Base-by-base conservation (phyloP, 495 filamentous ascomycete species). In the Aspergillus sclerotioniger region DNA sequence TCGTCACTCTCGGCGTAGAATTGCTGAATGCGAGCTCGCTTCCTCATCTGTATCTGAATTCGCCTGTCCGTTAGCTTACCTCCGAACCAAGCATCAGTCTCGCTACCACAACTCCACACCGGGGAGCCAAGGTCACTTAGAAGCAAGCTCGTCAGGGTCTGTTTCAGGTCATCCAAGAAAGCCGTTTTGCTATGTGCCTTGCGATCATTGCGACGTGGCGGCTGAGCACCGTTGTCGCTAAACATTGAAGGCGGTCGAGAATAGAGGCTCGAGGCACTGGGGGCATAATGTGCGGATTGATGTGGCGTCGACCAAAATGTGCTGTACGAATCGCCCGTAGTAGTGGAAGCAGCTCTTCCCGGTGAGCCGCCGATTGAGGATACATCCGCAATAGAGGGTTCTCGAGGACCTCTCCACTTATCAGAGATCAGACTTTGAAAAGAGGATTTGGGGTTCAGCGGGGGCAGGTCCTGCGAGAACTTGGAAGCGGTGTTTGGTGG, bases 51-150 rank as follows among this genome's bases (percentile, higher is more conserved):
- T 33, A 85, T 78, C 59, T 90, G 87, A 45, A 95, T 86, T 54
- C 87, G 89, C 53, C 90, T 85, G 61, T 93, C 86, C 13, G 88
- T 86, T 3, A 96, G 68, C 17, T 81, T 83, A 59, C 87, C 84
- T 6, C 83, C 81, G 67, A 96, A 93, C 90, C 93, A 97, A 21
- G 80, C 84, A 63, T 98, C 94, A 15, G 93, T 98, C 75, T 98
- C 94, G 60, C 90, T 93, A 13, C 94, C 80, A 58, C 86, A 84
- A 32, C 87, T 83, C 73, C 92, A 96, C 13, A 96, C 87, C 8
- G 88, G 82, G 45, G 86, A 90, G 8, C 91, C 90, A 15, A 98
- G 79, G 71, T 98, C 94, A 58, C 92, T 97, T 32, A 98, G 75
- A 8, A 98, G 79, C 29, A 98, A 76, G 61, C 91, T 91, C 13